A percentile compares a stretch with the other conserved stretches of the same genome.
Conservation (phyloP, 495 filamentous ascomycete species). For the Lasiosphaeria miniovina region DNA sequence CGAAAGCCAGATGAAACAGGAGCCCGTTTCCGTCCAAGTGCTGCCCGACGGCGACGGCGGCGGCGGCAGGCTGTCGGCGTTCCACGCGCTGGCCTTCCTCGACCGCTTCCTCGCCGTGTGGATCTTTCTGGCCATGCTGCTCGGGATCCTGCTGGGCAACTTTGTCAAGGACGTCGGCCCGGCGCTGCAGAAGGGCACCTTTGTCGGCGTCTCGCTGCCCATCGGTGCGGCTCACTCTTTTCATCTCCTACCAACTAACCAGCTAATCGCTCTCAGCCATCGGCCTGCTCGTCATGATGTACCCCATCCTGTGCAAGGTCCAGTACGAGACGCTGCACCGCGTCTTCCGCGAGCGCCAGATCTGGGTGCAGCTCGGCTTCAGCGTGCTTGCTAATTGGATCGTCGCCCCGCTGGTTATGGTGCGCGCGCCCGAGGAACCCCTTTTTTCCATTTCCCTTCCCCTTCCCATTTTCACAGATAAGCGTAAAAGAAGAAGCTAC, state of each 20-base stretch:
- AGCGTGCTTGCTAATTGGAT: conserved; percentile 86
- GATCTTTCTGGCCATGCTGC: conserved; percentile 81
- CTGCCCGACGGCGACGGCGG: background rate
- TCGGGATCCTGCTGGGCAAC: conserved; percentile 78
- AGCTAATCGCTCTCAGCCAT: conserved; percentile 65
- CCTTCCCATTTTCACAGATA: background rate
- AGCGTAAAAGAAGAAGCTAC: background rate
- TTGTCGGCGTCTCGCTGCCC: conserved; percentile 71
- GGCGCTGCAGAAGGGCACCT: conserved; percentile 66
- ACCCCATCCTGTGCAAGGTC: conserved; percentile 92
- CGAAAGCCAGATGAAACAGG: conserved; percentile 9
- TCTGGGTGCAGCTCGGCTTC: conserved; percentile 81
- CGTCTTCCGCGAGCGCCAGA: conserved; percentile 54
- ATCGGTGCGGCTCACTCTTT: conserved; percentile 58
- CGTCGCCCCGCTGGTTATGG: conserved; percentile 87
- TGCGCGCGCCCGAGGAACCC: conserved; percentile 42
- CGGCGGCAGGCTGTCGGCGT: conserved; percentile 31
- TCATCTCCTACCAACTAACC: background rate
- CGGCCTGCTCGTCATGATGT: conserved; percentile 91
- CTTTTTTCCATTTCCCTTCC: background rate
- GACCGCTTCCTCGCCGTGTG: conserved; percentile 78
- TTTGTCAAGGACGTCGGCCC: conserved; percentile 62
- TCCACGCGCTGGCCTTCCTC: conserved; percentile 60
- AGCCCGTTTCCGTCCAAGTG: background rate
- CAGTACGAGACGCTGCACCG: conserved; percentile 75